Evolutionary conservation across 1,284 basidiomycete genomes (phyloP).

Genomic region (Trichosporon sp.): DNA sequence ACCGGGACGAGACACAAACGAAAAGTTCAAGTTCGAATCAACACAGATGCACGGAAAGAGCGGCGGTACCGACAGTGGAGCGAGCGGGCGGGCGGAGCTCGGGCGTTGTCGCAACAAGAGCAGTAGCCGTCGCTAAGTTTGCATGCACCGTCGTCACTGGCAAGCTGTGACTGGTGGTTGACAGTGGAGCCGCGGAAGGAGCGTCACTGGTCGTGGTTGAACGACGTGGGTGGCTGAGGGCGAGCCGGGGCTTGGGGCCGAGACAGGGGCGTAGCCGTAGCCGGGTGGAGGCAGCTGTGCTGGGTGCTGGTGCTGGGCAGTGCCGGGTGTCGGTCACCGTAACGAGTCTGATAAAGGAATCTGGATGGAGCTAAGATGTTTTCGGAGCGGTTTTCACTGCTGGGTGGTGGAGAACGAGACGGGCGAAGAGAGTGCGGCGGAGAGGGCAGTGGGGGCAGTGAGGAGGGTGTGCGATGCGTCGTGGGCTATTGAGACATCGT

Average conservation of each 20-base stretch:
- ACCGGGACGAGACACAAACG: background rate
- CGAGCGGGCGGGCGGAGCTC: background rate
- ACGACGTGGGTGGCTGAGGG: constrained; percentile 1
- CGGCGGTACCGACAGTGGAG: background rate
- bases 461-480: background rate
- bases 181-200: background rate
- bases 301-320: too few species aligned
- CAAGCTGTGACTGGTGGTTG: background rate
- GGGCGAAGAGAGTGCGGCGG: background rate
- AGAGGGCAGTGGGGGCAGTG: background rate
- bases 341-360: background rate
- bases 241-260: background rate
- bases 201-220: background rate
- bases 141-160: constrained; percentile 4
- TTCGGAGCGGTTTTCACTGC: background rate
- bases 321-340: background rate
- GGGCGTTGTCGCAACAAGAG: background rate
- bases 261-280: background rate
- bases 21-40: background rate
- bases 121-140: background rate
- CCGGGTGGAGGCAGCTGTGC: background rate
- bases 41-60: background rate
- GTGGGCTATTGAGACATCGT: background rate
- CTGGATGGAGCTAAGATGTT: background rate
- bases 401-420: background rate